phyloP scores from a whole-genome alignment of 2,329 filamentous ascomycete species.

The Epichloe hybrida region DNA sequence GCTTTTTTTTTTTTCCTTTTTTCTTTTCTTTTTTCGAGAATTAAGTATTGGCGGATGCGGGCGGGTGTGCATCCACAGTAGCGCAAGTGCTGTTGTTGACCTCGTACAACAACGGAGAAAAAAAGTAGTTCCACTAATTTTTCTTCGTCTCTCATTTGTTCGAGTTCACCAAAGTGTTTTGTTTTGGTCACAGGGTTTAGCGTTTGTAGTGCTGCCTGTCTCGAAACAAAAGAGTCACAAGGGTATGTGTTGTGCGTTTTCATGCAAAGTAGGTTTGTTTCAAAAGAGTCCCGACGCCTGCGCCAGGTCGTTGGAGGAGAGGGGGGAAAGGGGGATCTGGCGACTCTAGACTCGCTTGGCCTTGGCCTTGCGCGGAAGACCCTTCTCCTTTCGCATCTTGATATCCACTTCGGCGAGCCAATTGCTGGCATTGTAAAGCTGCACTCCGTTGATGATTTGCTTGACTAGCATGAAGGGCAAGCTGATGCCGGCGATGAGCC shows the following conservation, averaged over 20 bases:
- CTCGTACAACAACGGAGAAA: too few species aligned
- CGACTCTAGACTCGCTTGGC: constrained; percentile 17
- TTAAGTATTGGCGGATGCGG: too few species aligned
- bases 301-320: not conserved
- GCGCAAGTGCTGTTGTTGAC: too few species aligned
- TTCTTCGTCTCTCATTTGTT: too few species aligned
- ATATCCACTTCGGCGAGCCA: constrained; percentile 90
- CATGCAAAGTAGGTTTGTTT: not conserved
- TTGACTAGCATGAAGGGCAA: constrained; percentile 82
- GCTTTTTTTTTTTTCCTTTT: too few species aligned
- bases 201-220: not conserved
- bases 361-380: constrained; percentile 35
- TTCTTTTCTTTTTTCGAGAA: too few species aligned
- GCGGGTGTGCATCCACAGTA: too few species aligned
- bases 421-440: constrained; percentile 83
- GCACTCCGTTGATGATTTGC: constrained; percentile 87
- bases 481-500: constrained; percentile 67
- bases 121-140: too few species aligned
- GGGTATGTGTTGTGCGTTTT: not conserved
- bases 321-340: too few species aligned
- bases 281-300: not conserved
- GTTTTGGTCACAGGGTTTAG: too few species aligned
- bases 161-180: too few species aligned
- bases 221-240: not conserved
- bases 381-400: constrained; percentile 41